Conservation (phyloP, 768 basidiomycete species). For the Nevesoporus exiguus region DNA sequence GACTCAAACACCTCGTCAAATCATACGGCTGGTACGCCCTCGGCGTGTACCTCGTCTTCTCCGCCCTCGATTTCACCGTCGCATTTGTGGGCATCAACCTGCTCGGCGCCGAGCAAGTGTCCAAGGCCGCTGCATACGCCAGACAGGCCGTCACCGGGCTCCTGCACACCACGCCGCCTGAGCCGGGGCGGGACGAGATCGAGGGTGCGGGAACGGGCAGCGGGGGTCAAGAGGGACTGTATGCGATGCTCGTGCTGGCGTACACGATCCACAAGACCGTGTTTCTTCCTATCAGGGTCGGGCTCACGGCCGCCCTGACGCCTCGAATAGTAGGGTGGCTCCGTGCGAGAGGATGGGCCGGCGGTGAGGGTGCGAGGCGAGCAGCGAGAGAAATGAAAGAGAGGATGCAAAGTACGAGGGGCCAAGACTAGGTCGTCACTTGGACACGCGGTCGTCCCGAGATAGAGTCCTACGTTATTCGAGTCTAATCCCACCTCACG, state of each 20-base stretch:
- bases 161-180: constrained; percentile 51
- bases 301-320: constrained; percentile 82
- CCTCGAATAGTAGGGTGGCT: constrained; percentile 87
- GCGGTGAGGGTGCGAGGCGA: constrained; percentile 62
- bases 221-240: constrained; percentile 68
- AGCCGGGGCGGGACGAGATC: constrained; percentile 65
- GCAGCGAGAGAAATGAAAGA: constrained; percentile 49
- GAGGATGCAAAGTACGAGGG: constrained; percentile 28
- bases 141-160: constrained; percentile 47
- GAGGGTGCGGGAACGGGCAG: constrained; percentile 37
- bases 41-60: constrained; percentile 78
- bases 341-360: constrained; percentile 76
- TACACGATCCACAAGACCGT: constrained; percentile 96
- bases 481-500: too few relatives aligned
- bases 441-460: too few relatives aligned
- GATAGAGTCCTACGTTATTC: constrained; percentile 3
- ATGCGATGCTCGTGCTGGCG: constrained; percentile 89
- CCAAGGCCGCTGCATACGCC: constrained; percentile 55
- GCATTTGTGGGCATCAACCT: constrained; percentile 82
- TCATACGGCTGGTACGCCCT: constrained; percentile 96
- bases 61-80: constrained; percentile 76
- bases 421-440: constrained; percentile 17
- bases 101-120: constrained; percentile 88
- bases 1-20: constrained; percentile 79
- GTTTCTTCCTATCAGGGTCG: constrained; percentile 85